Percentiles rank a stretch among this genome's conserved stretches.
Evolutionary conservation across 768 basidiomycete species (phyloP).

Genomic region (Suillus clintonianus): DNA sequence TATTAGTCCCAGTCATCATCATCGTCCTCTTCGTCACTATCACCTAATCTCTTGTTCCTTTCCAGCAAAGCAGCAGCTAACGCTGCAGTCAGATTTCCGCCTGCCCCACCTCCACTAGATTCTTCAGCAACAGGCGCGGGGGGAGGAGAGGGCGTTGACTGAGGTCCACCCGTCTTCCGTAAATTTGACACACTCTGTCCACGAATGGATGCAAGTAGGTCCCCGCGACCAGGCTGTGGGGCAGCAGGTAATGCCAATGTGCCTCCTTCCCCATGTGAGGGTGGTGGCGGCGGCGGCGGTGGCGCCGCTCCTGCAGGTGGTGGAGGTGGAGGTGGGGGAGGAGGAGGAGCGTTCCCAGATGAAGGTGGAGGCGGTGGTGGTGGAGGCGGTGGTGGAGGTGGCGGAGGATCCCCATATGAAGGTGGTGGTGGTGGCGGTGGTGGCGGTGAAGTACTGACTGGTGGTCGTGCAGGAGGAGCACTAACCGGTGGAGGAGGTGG

Average conservation of each 20-base stretch:
- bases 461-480: conserved; percentile 30
- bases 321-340: conserved; percentile 33
- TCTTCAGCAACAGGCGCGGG: conserved; percentile 34
- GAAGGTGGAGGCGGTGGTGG: conserved; percentile 34
- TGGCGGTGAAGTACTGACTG: conserved; percentile 26
- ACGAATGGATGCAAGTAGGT: conserved; percentile 79
- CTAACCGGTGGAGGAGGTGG: too few relatives aligned
- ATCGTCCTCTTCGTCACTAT: conserved; percentile 80
- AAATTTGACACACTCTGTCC: conserved; percentile 75
- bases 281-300: conserved; percentile 45
- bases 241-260: conserved; percentile 41
- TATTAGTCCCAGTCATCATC: conserved; percentile 65
- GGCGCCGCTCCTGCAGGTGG: conserved; percentile 17
- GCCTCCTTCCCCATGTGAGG: conserved; percentile 28
- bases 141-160: conserved; percentile 37
- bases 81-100: conserved; percentile 78
- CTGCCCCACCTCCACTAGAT: conserved; percentile 42
- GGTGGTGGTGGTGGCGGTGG: conserved; percentile 30
- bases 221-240: conserved; percentile 59
- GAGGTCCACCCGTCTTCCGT: conserved; percentile 47
- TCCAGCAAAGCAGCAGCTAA: conserved; percentile 81
- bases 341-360: conserved; percentile 22
- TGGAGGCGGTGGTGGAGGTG: conserved; percentile 30
- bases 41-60: conserved; percentile 85
- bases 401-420: conserved; percentile 23